phyloP scores from a whole-genome alignment of 192 early-diverging fungal species.

The Entomortierella beljakovae region DNA sequence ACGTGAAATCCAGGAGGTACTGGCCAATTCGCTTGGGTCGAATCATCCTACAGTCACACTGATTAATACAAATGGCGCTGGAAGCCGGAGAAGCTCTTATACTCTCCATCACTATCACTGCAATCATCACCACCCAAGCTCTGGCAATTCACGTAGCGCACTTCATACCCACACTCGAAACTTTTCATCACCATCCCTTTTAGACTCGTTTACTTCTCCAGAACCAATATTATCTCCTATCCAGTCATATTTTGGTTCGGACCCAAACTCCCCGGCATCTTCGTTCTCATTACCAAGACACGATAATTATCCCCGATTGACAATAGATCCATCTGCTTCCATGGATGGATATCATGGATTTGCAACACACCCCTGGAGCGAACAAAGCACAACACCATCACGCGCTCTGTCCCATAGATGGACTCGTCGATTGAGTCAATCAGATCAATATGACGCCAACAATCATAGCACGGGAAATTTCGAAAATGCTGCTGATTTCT shows the following conservation, averaged over 20 bases:
- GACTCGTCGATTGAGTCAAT: conserved; percentile 47
- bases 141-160: not conserved
- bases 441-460: conserved; percentile 15
- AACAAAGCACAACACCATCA: conserved; percentile 45
- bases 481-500: not conserved
- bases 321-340: conserved; percentile 17
- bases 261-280: conserved; percentile 40
- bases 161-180: conserved; percentile 35
- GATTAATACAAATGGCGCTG: not conserved
- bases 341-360: conserved; percentile 54
- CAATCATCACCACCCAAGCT: conserved; percentile 8
- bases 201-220: conserved; percentile 51
- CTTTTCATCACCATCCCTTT: conserved; percentile 39
- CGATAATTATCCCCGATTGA: conserved; percentile 34
- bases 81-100: conserved; percentile 3
- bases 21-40: conserved; percentile 1
- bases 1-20: conserved; percentile 2
- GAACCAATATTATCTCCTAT: conserved; percentile 50
- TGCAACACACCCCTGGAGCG: conserved; percentile 51
- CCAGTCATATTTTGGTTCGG: conserved; percentile 50
- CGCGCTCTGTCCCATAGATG: conserved; percentile 41
- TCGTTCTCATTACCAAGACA: conserved; percentile 39
- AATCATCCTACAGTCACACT: conserved; percentile 9
- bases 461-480: not conserved
- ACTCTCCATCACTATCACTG: conserved; percentile 9